These are phyloP conservation scores for Zostera marina DNA, from an alignment of 116 monocot genomes.

Conservation along the genomic window DNA sequence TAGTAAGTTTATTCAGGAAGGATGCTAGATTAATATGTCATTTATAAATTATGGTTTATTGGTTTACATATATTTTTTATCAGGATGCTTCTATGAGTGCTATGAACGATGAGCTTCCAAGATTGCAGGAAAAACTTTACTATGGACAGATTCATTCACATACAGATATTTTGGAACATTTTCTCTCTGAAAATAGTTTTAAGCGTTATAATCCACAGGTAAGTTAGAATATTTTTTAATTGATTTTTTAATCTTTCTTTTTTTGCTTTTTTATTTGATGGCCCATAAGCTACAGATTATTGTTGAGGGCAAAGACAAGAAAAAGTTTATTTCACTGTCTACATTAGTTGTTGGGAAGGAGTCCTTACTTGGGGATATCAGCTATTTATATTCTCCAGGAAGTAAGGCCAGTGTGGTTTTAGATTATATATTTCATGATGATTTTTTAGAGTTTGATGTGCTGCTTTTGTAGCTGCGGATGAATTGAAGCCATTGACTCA, in stretches of 20 bases:
- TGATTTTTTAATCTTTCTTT: neutral
- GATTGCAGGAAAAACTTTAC: conserved; percentile 90
- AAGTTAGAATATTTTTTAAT: neutral
- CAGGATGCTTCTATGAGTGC: conserved; percentile 74
- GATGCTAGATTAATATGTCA: neutral
- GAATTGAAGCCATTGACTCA: conserved; percentile 90
- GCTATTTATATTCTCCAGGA: conserved; percentile 63
- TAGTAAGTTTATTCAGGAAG: neutral
- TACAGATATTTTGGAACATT: conserved; percentile 79
- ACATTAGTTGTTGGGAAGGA: conserved; percentile 34
- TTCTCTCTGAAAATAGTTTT: conserved; percentile 69
- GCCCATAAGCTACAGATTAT: conserved; percentile 31
- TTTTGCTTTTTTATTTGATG: neutral
- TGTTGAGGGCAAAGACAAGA: conserved; percentile 42
- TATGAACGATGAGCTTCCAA: conserved; percentile 82
- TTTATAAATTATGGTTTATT: neutral
- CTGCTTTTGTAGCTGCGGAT: conserved; percentile 38
- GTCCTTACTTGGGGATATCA: conserved; percentile 50
- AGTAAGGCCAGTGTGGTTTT: conserved; percentile 30
- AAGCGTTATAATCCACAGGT: conserved; percentile 75
- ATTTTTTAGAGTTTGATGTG: neutral
- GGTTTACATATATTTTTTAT: neutral
- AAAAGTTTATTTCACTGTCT: conserved; percentile 54
- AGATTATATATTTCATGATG: neutral
- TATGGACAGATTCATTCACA: conserved; percentile 70